Base-by-base conservation (phyloP, 129 eudicot genomes). In the Ambrosia artemisiifolia region DNA sequence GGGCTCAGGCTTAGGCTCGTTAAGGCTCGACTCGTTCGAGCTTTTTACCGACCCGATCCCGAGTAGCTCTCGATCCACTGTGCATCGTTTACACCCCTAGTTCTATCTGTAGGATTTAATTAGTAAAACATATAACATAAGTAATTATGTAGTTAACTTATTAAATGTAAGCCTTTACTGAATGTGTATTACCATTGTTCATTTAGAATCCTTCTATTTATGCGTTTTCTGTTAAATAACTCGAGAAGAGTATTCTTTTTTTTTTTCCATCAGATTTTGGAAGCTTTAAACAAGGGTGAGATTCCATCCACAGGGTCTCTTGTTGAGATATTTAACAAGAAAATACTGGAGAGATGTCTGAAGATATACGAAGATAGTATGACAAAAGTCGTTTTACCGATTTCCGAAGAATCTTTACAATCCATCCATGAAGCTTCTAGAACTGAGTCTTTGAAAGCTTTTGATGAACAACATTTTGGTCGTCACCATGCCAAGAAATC, bases 221-320 rank as follows among this genome's bases (percentile, higher is more conserved):
- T 32, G 38, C 6, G 11, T 44, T 12, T 32, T 69, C 16, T 47
- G 33, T 32, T 18, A 16, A 7, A 19, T 69, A 11, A 42, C 11
- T 13, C 20, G 14, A 24, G 57, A 30, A 40, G 28, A 34, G 32
- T 14, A 13, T 47, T 24, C 36, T 50, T 19, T 30, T 47, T 24
- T 61, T 50, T 6, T 83, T 67, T 24, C 43, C 28, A 3, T 77
- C 70, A 94, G 99, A 94, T 94, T 61, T 87, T 94, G 78, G 97
- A 88, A 66, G 99, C 99, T 65, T 73, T 94, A 77, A 94, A 94
- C 72, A 88, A 94, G 72, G 99, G 99, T 71, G 99, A 94, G 82
- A 94, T 94, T 71, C 99, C 99, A 34, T 80, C 99, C 51, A 91
- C 99, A 19, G 99, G 99, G 47, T 94, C 97, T 56, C 94, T 94